A percentile compares a stretch with the other conserved stretches of the same genome.
These are phyloP conservation scores for Apium graveolens DNA, from an alignment of 129 eudicot species.

Conservation along the genomic window DNA sequence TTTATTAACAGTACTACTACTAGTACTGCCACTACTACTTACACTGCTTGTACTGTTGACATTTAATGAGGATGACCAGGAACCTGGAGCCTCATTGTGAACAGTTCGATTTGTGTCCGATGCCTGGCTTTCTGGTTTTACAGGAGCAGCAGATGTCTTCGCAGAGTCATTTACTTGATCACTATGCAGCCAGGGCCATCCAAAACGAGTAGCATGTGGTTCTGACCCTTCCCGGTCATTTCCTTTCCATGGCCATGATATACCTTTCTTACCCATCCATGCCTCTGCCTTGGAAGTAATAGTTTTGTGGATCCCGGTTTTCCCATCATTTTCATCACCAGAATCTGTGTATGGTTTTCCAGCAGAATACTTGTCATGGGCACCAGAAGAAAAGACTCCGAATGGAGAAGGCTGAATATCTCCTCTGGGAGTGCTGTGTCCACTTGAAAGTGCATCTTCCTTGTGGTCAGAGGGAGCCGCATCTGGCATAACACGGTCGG, in stretches of 20 bases:
- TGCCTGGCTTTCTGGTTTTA: conserved; percentile 42
- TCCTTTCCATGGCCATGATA: conserved; percentile 96
- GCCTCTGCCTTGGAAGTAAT: conserved; percentile 90
- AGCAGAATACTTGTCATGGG: conserved; percentile 32
- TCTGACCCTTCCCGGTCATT: conserved; percentile 55
- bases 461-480: conserved; percentile 41
- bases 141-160: conserved; percentile 15
- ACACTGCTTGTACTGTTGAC: conserved; percentile 80
- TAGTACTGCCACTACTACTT: conserved; percentile 80
- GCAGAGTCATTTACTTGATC: conserved; percentile 60
- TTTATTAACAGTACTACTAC: conserved; percentile 67
- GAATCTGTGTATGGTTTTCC: conserved; percentile 45
- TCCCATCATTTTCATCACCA: conserved; percentile 68
- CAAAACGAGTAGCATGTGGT: conserved; percentile 42
- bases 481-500: conserved; percentile 40
- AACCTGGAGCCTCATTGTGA: conserved; percentile 61
- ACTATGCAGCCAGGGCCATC: conserved; percentile 57
- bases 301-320: conserved; percentile 58
- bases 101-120: conserved; percentile 40
- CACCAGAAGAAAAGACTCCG: conserved; percentile 36
- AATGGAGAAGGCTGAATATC: conserved; percentile 42
- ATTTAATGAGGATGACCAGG: conserved; percentile 62
- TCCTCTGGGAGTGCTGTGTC: conserved; percentile 89
- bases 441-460: conserved; percentile 86
- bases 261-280: conserved; percentile 72